A percentile compares a stretch with the other conserved stretches of the same genome.
These are phyloP conservation scores for Phytophthora idaei DNA, from an alignment of 352 stramenopile genomes.

Conservation along the genomic window DNA sequence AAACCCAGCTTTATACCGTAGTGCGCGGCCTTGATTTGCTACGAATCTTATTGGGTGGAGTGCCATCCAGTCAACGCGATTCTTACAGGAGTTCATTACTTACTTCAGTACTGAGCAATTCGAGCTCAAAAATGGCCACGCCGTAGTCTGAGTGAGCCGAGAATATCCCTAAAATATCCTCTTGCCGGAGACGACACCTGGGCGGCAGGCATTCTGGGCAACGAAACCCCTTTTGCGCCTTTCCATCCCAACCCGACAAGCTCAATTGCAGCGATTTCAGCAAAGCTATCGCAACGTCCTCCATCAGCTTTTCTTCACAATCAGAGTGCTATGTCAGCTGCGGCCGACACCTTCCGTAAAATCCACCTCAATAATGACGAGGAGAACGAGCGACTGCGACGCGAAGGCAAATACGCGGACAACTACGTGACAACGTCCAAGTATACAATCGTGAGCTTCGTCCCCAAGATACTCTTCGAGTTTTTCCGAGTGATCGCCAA, in stretches of 20 bases:
- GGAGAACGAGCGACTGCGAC: conserved; percentile 63
- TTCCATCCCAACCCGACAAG: conserved; percentile 8
- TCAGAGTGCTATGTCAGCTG: conserved; percentile 15
- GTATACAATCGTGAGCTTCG: conserved; percentile 94
- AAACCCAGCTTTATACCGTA: not conserved
- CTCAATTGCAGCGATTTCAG: conserved; percentile 6
- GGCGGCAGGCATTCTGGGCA: not conserved
- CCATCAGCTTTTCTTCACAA: not conserved
- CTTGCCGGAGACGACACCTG: not conserved
- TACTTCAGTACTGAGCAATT: too few species aligned
- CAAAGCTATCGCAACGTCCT: not conserved
- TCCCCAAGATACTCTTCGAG: conserved; percentile 93
- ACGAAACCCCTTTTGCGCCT: conserved; percentile 26
- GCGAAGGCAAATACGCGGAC: conserved; percentile 46
- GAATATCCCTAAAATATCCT: conserved; percentile 13
- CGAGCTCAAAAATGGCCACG: too few species aligned
- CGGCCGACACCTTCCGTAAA: conserved; percentile 48
- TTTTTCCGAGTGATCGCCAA: conserved; percentile 96
- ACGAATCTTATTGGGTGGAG: too few species aligned
- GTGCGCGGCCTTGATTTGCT: too few species aligned
- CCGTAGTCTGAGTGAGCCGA: too few species aligned
- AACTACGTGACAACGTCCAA: conserved; percentile 92
- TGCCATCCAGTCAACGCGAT: too few species aligned
- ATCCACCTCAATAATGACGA: conserved; percentile 64
- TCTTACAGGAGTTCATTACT: too few species aligned